Evolutionary conservation across 257 asterid genomes (phyloP).

Genomic region (Solanum arcanum): DNA sequence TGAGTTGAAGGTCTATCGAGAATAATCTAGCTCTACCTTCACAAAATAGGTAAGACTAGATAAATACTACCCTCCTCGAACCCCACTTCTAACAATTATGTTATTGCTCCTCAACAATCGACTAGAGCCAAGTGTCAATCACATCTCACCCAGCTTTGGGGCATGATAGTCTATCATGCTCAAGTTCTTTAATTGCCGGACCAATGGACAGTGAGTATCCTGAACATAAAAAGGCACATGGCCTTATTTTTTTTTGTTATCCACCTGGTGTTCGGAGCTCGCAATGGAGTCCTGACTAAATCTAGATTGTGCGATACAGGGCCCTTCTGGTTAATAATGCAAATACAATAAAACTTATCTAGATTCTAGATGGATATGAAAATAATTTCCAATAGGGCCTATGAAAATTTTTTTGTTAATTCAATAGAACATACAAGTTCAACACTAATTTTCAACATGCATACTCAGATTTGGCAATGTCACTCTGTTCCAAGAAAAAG

Average conservation of each 20-base stretch:
- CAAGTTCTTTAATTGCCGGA: background rate
- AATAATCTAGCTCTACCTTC: background rate
- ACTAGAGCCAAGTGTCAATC: background rate
- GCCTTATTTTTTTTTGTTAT: background rate
- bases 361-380: background rate
- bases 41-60: background rate
- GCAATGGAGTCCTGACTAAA: background rate
- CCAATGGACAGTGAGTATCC: background rate
- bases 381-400: background rate
- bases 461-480: background rate
- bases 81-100: background rate
- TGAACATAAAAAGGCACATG: background rate
- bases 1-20: background rate
- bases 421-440: background rate
- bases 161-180: background rate
- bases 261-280: background rate
- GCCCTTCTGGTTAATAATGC: background rate
- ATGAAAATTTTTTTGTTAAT: background rate
- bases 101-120: background rate
- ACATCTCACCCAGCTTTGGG: background rate
- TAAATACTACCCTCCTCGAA: no score
- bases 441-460: background rate
- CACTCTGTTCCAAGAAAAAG: background rate
- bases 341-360: background rate
- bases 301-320: no score